Evolutionary conservation across 305 asterid genomes (phyloP).

Genomic region (Fraxinus sp.): DNA sequence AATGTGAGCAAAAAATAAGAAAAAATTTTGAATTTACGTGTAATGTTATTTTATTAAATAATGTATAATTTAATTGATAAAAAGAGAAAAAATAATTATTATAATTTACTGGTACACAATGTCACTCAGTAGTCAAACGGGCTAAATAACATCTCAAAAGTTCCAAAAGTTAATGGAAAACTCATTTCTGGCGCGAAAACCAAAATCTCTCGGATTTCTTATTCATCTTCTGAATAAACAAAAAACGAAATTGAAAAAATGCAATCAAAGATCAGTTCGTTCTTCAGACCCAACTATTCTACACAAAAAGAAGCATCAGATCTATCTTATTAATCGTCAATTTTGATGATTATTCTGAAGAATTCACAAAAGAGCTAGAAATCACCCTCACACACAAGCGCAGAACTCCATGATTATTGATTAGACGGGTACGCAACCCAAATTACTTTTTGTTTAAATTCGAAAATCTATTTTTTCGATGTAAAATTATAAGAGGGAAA

Average conservation of each 20-base stretch:
- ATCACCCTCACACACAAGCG: conserved; percentile 45
- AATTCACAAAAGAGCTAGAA: conserved; percentile 29
- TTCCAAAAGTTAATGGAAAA: background rate
- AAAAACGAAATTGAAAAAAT: conserved; percentile 22
- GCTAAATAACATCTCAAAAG: background rate
- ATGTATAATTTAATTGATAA: too few relatives aligned
- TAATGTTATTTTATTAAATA: too few relatives aligned
- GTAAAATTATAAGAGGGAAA: too few relatives aligned
- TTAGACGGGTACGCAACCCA: conserved; percentile 29
- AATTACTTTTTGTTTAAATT: background rate
- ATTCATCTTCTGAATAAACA: background rate
- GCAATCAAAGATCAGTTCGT: conserved; percentile 60
- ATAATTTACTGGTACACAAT: too few relatives aligned
- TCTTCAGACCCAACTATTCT: conserved; percentile 48
- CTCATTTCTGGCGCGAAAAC: background rate
- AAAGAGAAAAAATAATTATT: too few relatives aligned
- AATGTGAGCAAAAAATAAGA: too few relatives aligned
- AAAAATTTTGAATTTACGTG: too few relatives aligned
- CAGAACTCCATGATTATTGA: conserved; percentile 13
- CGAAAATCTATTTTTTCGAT: background rate
- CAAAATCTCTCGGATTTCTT: background rate
- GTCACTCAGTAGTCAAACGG: too few relatives aligned
- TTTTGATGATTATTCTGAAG: conserved; percentile 15
- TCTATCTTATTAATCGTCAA: conserved; percentile 20
- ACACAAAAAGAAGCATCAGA: conserved; percentile 25